Percentiles rank a stretch among this genome's conserved stretches.
Evolutionary conservation across 2,329 filamentous ascomycete species (phyloP).

Genomic region (Cercospora zeae-maydis): DNA sequence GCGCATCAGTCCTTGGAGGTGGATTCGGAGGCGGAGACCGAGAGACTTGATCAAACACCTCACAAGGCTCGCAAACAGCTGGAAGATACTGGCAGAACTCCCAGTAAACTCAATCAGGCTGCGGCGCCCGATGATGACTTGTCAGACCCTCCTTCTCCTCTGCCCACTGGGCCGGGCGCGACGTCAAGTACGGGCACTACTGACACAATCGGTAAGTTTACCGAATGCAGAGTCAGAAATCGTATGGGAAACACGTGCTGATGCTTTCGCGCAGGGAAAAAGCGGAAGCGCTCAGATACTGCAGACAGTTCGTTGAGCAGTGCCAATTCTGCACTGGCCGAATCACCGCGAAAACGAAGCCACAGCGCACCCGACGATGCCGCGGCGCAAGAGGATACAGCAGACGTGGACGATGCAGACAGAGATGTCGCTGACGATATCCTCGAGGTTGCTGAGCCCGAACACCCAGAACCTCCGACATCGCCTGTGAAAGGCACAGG

Average conservation of each 20-base stretch:
- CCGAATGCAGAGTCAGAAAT: too few species aligned
- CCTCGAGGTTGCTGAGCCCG: background rate
- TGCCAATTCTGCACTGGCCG: slow-evolving; percentile 36
- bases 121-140: slow-evolving; percentile 43
- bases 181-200: slow-evolving; percentile 35
- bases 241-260: background rate
- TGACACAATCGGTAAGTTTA: slow-evolving; percentile 27
- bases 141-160: slow-evolving; percentile 39
- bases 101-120: slow-evolving; percentile 70
- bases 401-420: slow-evolving; percentile 32
- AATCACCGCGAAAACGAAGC: slow-evolving; percentile 36
- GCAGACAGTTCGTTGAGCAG: slow-evolving; percentile 40
- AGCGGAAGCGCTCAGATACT: slow-evolving; percentile 46
- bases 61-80: slow-evolving; percentile 30
- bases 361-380: slow-evolving; percentile 23
- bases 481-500: slow-evolving; percentile 38
- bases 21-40: slow-evolving; percentile 87
- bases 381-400: slow-evolving; percentile 20
- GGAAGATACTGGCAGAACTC: slow-evolving; percentile 61
- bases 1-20: slow-evolving; percentile 42
- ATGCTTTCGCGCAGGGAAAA: slow-evolving; percentile 32
- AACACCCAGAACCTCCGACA: slow-evolving; percentile 35
- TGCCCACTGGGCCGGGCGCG: slow-evolving; percentile 30
- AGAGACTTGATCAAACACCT: slow-evolving; percentile 74
- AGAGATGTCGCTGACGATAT: slow-evolving; percentile 24